phyloP scores from a whole-genome alignment of 805 yeast species.

The Torulaspora franciscae region DNA sequence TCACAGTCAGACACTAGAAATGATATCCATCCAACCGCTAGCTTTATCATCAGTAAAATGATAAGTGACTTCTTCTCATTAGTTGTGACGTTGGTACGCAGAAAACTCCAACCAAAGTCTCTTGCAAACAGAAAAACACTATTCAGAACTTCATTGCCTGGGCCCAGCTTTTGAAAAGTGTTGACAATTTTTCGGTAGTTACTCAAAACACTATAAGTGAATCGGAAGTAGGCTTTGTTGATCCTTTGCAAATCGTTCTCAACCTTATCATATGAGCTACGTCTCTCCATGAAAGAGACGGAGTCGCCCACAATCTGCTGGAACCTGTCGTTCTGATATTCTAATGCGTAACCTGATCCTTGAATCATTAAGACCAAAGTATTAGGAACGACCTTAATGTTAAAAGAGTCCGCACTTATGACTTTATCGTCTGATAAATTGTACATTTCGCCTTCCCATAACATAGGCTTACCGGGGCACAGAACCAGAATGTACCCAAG shows the following conservation, averaged over 20 bases:
- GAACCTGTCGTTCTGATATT: constrained; percentile 52
- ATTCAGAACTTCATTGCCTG: constrained; percentile 73
- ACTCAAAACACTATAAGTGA: constrained; percentile 60
- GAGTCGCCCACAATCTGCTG: constrained; percentile 53
- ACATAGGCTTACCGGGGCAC: constrained; percentile 76
- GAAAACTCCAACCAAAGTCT: constrained; percentile 72
- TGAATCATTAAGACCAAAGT: constrained; percentile 36
- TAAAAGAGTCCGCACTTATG: constrained; percentile 25
- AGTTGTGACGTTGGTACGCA: constrained; percentile 57
- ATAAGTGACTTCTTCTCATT: constrained; percentile 55
- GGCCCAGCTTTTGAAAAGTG: constrained; percentile 53
- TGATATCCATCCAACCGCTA: constrained; percentile 86
- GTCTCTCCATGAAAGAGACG: constrained; percentile 52
- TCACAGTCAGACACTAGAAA: constrained; percentile 92
- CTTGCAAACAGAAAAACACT: constrained; percentile 70
- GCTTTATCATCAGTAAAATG: constrained; percentile 63
- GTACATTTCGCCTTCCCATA: constrained; percentile 83
- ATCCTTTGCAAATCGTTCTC: constrained; percentile 66
- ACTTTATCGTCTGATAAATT: constrained; percentile 42
- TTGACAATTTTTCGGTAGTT: constrained; percentile 49
- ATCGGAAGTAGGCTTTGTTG: constrained; percentile 60
- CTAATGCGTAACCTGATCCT: constrained; percentile 58
- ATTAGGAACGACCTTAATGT: constrained; percentile 19
- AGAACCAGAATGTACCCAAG: constrained; percentile 66
- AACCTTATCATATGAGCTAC: constrained; percentile 68